Evolutionary conservation across 2,329 filamentous ascomycete genomes (phyloP), one percentile per base, ranked within the genome.

Genomic region (Penicillium sp.): DNA sequence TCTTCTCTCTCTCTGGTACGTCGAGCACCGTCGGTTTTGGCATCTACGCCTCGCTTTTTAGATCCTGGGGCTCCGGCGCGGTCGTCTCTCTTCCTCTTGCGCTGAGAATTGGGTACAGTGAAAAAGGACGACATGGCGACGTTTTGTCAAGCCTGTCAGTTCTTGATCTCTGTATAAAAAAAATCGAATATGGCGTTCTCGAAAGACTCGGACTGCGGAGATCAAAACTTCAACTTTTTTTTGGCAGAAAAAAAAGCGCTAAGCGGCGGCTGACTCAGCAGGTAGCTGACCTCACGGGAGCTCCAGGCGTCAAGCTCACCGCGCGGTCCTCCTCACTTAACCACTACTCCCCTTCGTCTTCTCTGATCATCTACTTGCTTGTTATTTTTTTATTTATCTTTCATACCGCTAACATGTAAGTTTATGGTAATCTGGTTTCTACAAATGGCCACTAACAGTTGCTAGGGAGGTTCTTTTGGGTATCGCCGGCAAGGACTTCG

Each of bases 401-500:
- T 47, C 38, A 50, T 55, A 64, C 55, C 50, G 61, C 62, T 63
- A 67, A 66, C 8, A 74, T 75, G 71, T 73, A 61, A 58, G 69
- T 52, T n/a, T 17, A 31, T 47, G 13, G 10, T 23, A 6, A 17
- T 37, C 38, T 56, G 6, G 4, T 23, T 31, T 35, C 13, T 23
- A 29, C 23, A 56, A n/a, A 53, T 64, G 13, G 42, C 48, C 41
- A 54, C 62, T 71, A 54, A 72, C 62, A 57, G 50, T 55, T 62
- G 37, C 60, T 62, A 97, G 93, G 94, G 94, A 99, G 87, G 91
- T 97, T 76, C 85, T 99, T 75, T 86, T 99, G 69, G 94, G 94
- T 73, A 96, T 99, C 78, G 97, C 93, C 60, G 95, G 94, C 82
- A 96, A 96, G 84, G 95, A 99, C 86, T 99, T 97, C 78, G 95